Conservation (phyloP, 2,329 filamentous ascomycete genomes). For the Colletotrichum chrysophilum region DNA sequence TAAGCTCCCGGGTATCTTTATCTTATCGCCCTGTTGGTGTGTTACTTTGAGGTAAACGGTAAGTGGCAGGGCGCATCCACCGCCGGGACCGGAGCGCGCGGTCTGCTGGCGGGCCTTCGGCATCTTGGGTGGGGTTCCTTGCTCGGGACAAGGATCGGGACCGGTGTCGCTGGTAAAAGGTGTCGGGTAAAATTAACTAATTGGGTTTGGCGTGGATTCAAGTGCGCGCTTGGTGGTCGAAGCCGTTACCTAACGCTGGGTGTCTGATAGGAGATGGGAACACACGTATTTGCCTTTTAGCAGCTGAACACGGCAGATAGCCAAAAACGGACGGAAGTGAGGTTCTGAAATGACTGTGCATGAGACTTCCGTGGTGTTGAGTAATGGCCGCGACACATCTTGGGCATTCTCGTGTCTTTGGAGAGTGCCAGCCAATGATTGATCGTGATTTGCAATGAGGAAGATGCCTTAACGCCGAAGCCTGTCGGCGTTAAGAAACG, state of each 20-base stretch:
- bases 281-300: neutral
- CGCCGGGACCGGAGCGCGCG: constrained; percentile 3
- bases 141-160: constrained; percentile 1
- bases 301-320: neutral
- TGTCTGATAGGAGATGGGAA: neutral
- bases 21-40: constrained; percentile 8
- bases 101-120: neutral
- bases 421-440: neutral
- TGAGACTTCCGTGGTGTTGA: neutral
- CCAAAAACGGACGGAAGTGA: neutral
- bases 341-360: neutral
- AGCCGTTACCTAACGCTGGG: neutral
- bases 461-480: neutral
- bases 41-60: neutral
- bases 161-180: neutral
- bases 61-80: neutral
- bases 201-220: neutral
- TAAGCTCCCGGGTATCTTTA: constrained; percentile 18
- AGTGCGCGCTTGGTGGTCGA: neutral
- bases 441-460: neutral
- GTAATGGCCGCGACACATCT: neutral
- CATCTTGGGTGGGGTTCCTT: neutral
- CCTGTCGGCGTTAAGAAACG: neutral
- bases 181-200: neutral
- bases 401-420: neutral